Conservation (phyloP, 192 early-diverging fungal genomes). For the Backusella liffmaniae region DNA sequence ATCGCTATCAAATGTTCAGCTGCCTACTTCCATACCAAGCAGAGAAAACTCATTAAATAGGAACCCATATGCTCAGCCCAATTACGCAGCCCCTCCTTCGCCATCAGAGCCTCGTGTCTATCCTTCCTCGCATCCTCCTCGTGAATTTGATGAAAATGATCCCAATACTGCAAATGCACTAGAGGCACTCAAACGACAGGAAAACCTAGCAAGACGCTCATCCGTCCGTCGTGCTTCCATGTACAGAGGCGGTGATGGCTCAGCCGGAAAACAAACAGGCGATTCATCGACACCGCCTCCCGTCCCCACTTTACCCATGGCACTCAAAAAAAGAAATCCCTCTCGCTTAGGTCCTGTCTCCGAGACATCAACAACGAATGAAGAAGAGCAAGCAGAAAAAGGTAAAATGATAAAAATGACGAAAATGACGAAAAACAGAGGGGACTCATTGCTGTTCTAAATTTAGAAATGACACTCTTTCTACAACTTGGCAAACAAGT, state of each 20-base stretch:
- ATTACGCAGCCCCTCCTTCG: neutral
- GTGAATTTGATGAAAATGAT: constrained; percentile 36
- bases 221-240: constrained; percentile 37
- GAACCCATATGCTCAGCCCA: neutral
- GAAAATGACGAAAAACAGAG: neutral
- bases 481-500: constrained; percentile 64
- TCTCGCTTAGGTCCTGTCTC: neutral
- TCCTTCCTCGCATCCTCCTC: neutral
- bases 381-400: neutral
- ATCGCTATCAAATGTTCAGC: neutral
- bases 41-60: constrained; percentile 8
- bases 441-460: neutral
- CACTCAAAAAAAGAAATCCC: neutral
- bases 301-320: constrained; percentile 12
- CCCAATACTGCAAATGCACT: constrained; percentile 37
- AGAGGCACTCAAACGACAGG: constrained; percentile 35
- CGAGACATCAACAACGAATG: neutral
- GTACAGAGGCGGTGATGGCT: neutral
- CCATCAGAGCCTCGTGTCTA: neutral
- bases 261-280: neutral
- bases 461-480: constrained; percentile 36
- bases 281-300: constrained; percentile 9
- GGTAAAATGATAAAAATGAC: neutral
- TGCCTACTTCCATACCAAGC: neutral
- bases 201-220: constrained; percentile 37